phyloP scores from a whole-genome alignment of 2,329 filamentous ascomycete species.

The Samsoniella hepiali region DNA sequence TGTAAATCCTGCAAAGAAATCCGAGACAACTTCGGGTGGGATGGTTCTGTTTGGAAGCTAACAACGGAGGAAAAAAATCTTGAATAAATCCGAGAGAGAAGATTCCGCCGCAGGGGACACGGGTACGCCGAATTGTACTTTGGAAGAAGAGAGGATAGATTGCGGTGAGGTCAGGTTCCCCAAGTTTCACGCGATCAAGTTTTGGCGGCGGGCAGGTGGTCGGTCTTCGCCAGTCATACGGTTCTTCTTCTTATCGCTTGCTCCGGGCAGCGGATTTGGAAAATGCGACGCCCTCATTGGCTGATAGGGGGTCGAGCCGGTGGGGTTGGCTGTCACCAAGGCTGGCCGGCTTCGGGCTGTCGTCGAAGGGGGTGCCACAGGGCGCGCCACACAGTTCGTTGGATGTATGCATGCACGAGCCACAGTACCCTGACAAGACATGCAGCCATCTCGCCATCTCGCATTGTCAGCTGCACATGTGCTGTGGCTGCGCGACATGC shows the following conservation, averaged over 20 bases:
- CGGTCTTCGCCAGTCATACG: constrained; percentile 8
- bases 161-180: not conserved
- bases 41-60: too few relatives aligned
- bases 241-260: constrained; percentile 14
- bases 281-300: constrained; percentile 14
- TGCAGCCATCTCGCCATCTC: too few relatives aligned
- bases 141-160: not conserved
- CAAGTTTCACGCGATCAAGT: constrained; percentile 12
- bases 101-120: not conserved
- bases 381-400: too few relatives aligned
- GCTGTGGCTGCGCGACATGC: too few relatives aligned
- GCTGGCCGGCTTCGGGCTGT: constrained; percentile 14
- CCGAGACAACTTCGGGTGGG: too few relatives aligned
- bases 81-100: not conserved
- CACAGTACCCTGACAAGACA: too few relatives aligned
- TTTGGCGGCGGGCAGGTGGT: not conserved
- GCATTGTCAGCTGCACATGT: too few relatives aligned
- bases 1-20: not conserved
- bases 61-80: not conserved
- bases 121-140: not conserved
- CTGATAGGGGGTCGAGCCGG: not conserved
- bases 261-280: constrained; percentile 2
- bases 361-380: not conserved
- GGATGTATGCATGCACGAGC: too few relatives aligned
- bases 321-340: not conserved